phyloP scores from a whole-genome alignment of 352 stramenopile genomes.

The Pythium phragmitis region DNA sequence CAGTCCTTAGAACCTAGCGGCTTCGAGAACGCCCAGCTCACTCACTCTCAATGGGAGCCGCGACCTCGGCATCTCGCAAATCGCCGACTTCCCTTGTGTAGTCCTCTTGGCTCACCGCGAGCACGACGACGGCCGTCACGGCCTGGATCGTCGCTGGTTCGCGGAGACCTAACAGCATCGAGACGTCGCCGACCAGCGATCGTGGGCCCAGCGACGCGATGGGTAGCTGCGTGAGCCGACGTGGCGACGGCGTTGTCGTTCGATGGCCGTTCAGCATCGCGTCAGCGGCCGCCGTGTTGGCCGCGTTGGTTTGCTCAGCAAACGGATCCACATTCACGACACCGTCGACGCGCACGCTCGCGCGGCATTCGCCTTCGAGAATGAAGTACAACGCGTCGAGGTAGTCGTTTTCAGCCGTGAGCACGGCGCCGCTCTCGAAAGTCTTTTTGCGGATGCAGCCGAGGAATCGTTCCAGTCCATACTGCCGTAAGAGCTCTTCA shows the following conservation, averaged over 20 bases:
- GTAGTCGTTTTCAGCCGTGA: conserved; percentile 20
- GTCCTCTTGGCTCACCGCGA: conserved; percentile 24
- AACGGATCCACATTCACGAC: conserved; percentile 16
- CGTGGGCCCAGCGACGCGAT: conserved; percentile 27
- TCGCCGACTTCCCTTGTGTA: conserved; percentile 40
- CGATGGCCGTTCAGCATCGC: conserved; percentile 9
- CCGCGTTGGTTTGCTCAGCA: conserved; percentile 18
- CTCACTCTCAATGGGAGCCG: conserved; percentile 29
- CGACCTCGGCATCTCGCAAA: conserved; percentile 32
- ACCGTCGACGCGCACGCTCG: conserved; percentile 23
- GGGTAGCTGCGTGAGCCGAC: conserved; percentile 8
- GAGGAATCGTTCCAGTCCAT: conserved; percentile 27
- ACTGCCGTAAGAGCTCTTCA: conserved; percentile 15
- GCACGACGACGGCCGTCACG: conserved; percentile 23
- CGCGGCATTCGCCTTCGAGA: conserved; percentile 29
- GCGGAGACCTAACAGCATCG: conserved; percentile 19
- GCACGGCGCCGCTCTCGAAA: conserved; percentile 26
- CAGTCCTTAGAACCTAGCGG: background rate
- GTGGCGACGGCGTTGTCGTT: background rate
- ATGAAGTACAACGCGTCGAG: conserved; percentile 24
- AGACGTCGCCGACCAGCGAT: conserved; percentile 23
- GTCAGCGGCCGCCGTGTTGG: background rate
- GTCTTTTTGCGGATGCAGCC: conserved; percentile 29
- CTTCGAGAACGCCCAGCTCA: conserved; percentile 1
- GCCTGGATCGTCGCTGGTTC: conserved; percentile 29